A percentile compares a stretch with the other conserved stretches of the same genome.
Evolutionary conservation across 108 stramenopile genomes (phyloP).

Genomic region (Skeletonema costatum): DNA sequence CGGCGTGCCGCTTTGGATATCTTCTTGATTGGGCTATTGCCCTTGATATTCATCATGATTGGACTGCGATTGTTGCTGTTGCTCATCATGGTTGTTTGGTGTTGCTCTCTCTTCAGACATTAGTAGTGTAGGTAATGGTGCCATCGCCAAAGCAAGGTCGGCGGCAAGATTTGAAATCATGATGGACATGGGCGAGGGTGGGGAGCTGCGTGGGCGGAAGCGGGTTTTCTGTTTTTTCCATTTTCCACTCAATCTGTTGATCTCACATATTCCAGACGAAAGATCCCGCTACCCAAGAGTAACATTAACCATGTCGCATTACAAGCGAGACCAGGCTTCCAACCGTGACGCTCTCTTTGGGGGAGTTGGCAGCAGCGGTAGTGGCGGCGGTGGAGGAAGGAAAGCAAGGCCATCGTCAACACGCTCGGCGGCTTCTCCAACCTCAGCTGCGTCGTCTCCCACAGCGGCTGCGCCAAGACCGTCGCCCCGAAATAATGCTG

Average conservation of each 20-base stretch:
- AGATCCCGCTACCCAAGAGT: too few relatives aligned
- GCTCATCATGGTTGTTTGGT: not conserved
- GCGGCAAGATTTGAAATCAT: too few relatives aligned
- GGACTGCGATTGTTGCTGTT: not conserved
- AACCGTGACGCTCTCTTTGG: slow-evolving; percentile 87
- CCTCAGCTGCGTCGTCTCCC: not conserved
- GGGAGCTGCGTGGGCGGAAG: too few relatives aligned
- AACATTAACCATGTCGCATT: slow-evolving; percentile 34
- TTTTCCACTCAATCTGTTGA: too few relatives aligned
- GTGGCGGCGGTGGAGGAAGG: slow-evolving; percentile 19
- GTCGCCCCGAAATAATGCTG: not conserved
- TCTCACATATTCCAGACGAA: too few relatives aligned
- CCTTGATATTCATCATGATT: slow-evolving; percentile 2
- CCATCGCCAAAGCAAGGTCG: too few relatives aligned
- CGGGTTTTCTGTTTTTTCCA: too few relatives aligned
- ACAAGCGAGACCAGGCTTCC: slow-evolving; percentile 65
- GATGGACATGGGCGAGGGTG: too few relatives aligned
- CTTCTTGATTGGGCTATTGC: slow-evolving; percentile 31
- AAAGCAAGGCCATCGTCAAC: not conserved
- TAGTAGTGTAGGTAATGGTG: too few relatives aligned
- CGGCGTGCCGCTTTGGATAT: slow-evolving; percentile 24
- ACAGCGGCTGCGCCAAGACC: slow-evolving; percentile 1
- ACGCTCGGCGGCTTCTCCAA: slow-evolving; percentile 1
- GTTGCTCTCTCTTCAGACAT: too few relatives aligned
- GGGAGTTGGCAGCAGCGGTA: slow-evolving; percentile 12